These are phyloP conservation scores for Hypoxylon rickii DNA, from an alignment of 495 filamentous ascomycete species.

Conservation along the genomic window DNA sequence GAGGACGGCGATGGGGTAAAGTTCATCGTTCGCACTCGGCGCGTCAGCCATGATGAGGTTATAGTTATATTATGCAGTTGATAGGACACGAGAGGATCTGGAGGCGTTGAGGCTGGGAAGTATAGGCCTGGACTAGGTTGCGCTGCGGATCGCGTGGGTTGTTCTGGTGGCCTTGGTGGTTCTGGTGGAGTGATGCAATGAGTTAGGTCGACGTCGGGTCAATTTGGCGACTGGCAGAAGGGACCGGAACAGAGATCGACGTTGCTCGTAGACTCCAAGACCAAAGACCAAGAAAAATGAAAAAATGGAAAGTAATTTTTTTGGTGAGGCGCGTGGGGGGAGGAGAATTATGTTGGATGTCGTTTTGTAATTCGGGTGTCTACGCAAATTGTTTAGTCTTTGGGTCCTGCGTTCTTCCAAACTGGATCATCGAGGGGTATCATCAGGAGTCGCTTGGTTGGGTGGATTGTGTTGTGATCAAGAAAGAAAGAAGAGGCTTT, in stretches of 20 bases:
- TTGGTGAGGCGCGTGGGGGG: not conserved
- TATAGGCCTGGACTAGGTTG: constrained; percentile 13
- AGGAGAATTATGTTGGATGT: not conserved
- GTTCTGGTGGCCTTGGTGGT: not conserved
- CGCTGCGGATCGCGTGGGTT: constrained; percentile 33
- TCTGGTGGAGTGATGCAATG: constrained; percentile 35
- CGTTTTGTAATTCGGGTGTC: not conserved
- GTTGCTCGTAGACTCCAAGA: constrained; percentile 19
- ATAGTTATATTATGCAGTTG: constrained; percentile 16
- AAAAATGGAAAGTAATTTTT: constrained; percentile 4
- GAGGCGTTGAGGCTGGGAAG: constrained; percentile 16
- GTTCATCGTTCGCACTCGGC: constrained; percentile 79
- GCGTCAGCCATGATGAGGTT: constrained; percentile 58
- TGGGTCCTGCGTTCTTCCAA: constrained; percentile 13
- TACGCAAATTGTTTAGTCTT: constrained; percentile 6
- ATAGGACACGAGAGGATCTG: not conserved
- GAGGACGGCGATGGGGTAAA: constrained; percentile 98
- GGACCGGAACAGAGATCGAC: constrained; percentile 24
- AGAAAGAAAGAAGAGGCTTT: constrained; percentile 30
- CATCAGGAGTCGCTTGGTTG: constrained; percentile 21
- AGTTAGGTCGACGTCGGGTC: constrained; percentile 37
- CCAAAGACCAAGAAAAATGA: constrained; percentile 14
- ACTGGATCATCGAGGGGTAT: constrained; percentile 34
- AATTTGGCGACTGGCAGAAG: constrained; percentile 21
- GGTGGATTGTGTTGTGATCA: constrained; percentile 31